These are phyloP conservation scores for Termitomyces sp. DNA, from an alignment of 768 basidiomycete genomes.

Conservation along the genomic window DNA sequence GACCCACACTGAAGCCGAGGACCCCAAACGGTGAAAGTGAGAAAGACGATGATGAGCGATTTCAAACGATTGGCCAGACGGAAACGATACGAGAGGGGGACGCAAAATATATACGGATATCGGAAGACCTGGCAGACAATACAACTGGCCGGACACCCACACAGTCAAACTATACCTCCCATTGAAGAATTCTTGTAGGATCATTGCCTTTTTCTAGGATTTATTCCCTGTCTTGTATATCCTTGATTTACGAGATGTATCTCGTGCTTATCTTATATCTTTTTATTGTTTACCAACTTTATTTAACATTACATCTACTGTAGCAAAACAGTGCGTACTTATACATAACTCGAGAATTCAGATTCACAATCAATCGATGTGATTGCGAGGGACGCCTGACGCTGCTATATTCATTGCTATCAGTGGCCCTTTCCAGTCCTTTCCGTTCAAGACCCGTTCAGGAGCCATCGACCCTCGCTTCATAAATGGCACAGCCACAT, in stretches of 20 bases:
- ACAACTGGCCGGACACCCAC: neutral
- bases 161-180: neutral
- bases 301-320: neutral
- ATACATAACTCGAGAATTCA: too few species aligned
- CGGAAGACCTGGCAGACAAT: constrained; percentile 5
- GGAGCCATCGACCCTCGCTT: neutral
- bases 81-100: constrained; percentile 25
- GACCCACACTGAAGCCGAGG: constrained; percentile 2
- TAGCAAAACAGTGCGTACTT: neutral
- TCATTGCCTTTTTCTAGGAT: constrained; percentile 1
- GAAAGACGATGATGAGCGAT: constrained; percentile 24
- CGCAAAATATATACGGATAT: constrained; percentile 15
- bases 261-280: constrained; percentile 9
- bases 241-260: neutral
- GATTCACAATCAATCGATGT: too few species aligned
- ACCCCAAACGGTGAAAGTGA: too few species aligned
- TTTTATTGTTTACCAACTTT: constrained; percentile 1
- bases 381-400: neutral
- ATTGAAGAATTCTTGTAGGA: neutral
- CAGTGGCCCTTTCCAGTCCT: neutral
- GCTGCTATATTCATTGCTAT: neutral
- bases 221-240: constrained; percentile 5
- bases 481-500: constrained; percentile 4
- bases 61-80: constrained; percentile 22
- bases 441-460: neutral